Evolutionary conservation across 1,284 basidiomycete genomes (phyloP).

Genomic region (Malassezia nana): DNA sequence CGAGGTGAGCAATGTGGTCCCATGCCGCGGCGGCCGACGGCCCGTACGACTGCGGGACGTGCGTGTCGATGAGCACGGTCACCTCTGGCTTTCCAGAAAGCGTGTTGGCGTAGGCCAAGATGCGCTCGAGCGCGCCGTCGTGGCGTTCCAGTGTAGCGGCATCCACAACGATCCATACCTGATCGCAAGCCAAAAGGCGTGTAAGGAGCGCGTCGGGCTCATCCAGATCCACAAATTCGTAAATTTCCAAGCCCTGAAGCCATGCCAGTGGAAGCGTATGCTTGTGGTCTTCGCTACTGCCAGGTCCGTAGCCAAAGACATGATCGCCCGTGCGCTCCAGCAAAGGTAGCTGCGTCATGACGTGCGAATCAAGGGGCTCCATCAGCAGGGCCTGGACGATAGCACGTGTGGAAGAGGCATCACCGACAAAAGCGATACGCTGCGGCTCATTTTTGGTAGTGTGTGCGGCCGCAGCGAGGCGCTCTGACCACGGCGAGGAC

Average conservation of each 20-base stretch:
- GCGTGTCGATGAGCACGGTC: slow-evolving; percentile 22
- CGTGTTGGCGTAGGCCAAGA: slow-evolving; percentile 19
- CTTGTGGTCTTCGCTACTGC: neutral
- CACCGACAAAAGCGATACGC: slow-evolving; percentile 11
- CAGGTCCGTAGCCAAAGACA: neutral
- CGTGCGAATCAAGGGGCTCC: slow-evolving; percentile 25
- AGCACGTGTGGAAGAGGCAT: neutral
- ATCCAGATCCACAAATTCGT: slow-evolving; percentile 12
- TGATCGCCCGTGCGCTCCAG: neutral
- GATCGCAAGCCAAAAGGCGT: slow-evolving; percentile 27
- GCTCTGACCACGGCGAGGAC: neutral
- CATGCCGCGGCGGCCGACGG: slow-evolving; percentile 10
- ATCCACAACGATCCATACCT: slow-evolving; percentile 23
- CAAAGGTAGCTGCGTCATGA: slow-evolving; percentile 3
- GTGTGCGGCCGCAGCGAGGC: neutral
- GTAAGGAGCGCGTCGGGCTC: slow-evolving; percentile 10
- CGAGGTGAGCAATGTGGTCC: neutral
- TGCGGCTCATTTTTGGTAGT: neutral
- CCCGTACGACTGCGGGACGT: slow-evolving; percentile 11
- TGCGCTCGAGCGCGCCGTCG: neutral
- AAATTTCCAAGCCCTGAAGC: slow-evolving; percentile 18
- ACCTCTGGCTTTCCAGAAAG: slow-evolving; percentile 27
- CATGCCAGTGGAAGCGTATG: slow-evolving; percentile 23
- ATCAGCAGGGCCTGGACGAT: slow-evolving; percentile 18
- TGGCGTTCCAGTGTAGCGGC: slow-evolving; percentile 19